Conservation (phyloP, 2,329 filamentous ascomycete genomes). For the Colletotrichum karsti region DNA sequence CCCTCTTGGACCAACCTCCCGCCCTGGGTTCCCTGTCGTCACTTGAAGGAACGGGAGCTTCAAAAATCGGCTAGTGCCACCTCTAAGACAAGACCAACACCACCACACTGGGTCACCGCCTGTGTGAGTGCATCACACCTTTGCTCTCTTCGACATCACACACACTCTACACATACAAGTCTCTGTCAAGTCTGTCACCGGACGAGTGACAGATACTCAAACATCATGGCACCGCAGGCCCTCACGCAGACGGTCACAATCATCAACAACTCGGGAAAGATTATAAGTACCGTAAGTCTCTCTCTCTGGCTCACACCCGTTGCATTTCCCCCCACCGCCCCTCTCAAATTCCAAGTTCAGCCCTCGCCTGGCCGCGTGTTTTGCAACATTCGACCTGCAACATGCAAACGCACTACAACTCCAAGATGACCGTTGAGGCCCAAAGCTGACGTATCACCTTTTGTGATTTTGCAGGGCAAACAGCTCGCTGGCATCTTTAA, state of each 20-base stretch:
- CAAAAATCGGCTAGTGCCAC: conserved; percentile 16
- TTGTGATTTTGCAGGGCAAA: conserved; percentile 71
- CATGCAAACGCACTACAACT: conserved; percentile 12
- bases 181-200: background rate
- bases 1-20: conserved; percentile 24
- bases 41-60: conserved; percentile 18
- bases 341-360: conserved; percentile 14
- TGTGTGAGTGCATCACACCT: conserved; percentile 16
- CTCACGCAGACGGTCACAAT: conserved; percentile 82
- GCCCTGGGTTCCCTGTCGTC: conserved; percentile 16
- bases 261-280: conserved; percentile 89
- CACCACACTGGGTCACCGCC: conserved; percentile 22
- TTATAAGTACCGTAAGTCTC: conserved; percentile 81
- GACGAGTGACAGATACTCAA: background rate
- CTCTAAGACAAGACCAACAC: background rate
- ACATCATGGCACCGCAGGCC: conserved; percentile 40
- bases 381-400: conserved; percentile 12
- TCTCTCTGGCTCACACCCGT: conserved; percentile 7
- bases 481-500: conserved; percentile 91
- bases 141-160: background rate
- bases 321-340: conserved; percentile 20
- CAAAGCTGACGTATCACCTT: conserved; percentile 25
- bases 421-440: background rate
- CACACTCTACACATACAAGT: background rate
- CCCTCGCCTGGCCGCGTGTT: background rate